Evolutionary conservation across 148 eudicot species (phyloP).

Genomic region (Diospyros lotus): DNA sequence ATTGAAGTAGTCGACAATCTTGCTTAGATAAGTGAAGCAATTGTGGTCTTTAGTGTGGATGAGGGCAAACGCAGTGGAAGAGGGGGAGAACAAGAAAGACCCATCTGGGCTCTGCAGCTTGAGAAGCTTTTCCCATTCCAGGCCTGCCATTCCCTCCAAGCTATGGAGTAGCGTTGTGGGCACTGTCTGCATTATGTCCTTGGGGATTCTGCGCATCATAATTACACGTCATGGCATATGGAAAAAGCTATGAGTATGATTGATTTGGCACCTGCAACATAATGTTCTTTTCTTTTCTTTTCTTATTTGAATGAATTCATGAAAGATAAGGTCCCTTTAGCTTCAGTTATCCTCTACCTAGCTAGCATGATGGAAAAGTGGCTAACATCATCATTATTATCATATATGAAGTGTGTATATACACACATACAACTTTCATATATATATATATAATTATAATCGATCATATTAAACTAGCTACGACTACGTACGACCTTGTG

Average conservation of each 20-base stretch:
- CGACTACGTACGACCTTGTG: slow-evolving; percentile 41
- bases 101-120: slow-evolving; percentile 73
- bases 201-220: slow-evolving; percentile 60
- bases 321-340: slow-evolving; percentile 9
- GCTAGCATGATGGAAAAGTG: background rate
- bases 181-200: slow-evolving; percentile 62
- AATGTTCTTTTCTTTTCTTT: background rate
- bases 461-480: background rate
- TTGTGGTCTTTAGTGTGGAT: slow-evolving; percentile 64
- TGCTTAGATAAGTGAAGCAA: slow-evolving; percentile 61
- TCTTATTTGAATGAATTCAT: too few relatives aligned
- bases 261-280: too few relatives aligned
- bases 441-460: too few relatives aligned
- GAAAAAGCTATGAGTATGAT: too few relatives aligned
- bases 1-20: slow-evolving; percentile 47
- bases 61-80: slow-evolving; percentile 96
- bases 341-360: background rate
- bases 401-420: background rate
- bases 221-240: background rate
- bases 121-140: slow-evolving; percentile 76
- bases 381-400: slow-evolving; percentile 9
- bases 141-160: slow-evolving; percentile 73
- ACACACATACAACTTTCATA: too few relatives aligned
- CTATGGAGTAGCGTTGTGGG: slow-evolving; percentile 85
- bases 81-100: slow-evolving; percentile 85